Base-by-base conservation (phyloP, 805 yeast species). In the Lachancea lanzarotensis region DNA sequence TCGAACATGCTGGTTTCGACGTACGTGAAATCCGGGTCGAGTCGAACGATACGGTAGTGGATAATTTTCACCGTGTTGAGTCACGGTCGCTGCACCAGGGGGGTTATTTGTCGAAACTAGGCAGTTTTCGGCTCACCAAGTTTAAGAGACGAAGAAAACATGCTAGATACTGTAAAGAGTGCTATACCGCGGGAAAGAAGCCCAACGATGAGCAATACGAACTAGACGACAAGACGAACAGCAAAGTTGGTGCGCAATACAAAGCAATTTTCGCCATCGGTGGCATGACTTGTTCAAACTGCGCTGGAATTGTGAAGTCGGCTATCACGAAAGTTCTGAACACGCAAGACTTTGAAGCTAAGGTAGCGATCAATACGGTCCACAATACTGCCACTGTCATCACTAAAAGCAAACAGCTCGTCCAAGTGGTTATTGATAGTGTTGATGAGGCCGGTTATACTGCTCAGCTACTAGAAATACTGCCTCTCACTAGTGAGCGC, bases 271-370 rank as follows among this genome's bases (percentile, higher is more conserved):
- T 76, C 44, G 66, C 80, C 7, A 67, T 83, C 41, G 72, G 73
- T 10, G 88, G 86, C 2, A 81, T 83, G 88, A 75, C 85, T 2
- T 81, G 88, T 55, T 78, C 83, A 3, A 65, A 82, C 4, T 81
- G 88, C 56, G 61, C 76, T 7, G 66, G 73, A 2, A 60, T 77
- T 1, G 72, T 83, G 22, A 69, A 75, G 1, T 62, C 63, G 15
- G 74, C 77, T 0, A 63, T 75, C 3, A 51, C 51, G 8, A 56
- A 52, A 2, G 57, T 63, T 0, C 11, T 40, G 30, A 11, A 12
- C 4, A 8, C 30, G 13, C 31, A 12, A 22, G 36, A 62, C 4
- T 38, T 38, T 30, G 55, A 49, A 15, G 47, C 52, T 3, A 62
- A 68, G 20, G 70, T 70, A 34, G 72, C 78, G 0, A 77, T 79